Percentiles rank a stretch among this genome's conserved stretches.
Conservation (phyloP, 2,329 filamentous ascomycete species). For the Trichoderma pleuroti region DNA sequence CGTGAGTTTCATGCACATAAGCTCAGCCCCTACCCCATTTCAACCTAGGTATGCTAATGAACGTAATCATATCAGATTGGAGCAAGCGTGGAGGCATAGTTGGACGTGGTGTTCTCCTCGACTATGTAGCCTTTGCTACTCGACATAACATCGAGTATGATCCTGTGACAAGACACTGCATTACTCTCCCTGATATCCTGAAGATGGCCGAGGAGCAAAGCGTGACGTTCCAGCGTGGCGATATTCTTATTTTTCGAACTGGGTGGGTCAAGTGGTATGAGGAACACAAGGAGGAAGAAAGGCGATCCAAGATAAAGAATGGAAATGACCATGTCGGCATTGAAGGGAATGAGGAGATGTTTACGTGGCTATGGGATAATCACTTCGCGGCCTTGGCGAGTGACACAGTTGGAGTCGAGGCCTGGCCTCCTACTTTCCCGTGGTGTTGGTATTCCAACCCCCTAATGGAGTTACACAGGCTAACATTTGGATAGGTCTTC, state of each 20-base stretch:
- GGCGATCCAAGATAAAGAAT: not conserved
- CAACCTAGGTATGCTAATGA: not conserved
- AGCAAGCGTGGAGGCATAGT: not conserved
- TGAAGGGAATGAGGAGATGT: conserved; percentile 44
- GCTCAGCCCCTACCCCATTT: not conserved
- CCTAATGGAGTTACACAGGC: not conserved
- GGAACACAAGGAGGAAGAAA: not conserved
- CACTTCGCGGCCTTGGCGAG: conserved; percentile 53
- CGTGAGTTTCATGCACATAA: not conserved
- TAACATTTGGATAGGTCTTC: not conserved
- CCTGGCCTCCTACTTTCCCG: conserved; percentile 44
- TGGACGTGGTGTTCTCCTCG: conserved; percentile 50
- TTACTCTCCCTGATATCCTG: not conserved
- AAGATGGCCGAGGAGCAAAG: not conserved
- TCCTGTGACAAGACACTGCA: not conserved
- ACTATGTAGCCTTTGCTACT: conserved; percentile 48
- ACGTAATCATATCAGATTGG: not conserved
- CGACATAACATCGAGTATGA: conserved; percentile 25
- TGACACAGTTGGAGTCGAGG: conserved; percentile 52
- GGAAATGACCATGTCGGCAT: conserved; percentile 42
- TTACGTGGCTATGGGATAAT: conserved; percentile 57
- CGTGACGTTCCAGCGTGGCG: not conserved
- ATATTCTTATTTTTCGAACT: not conserved
- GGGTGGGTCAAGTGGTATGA: not conserved
- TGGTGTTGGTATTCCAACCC: conserved; percentile 25